A percentile compares a stretch with the other conserved stretches of the same genome.
phyloP scores from a whole-genome alignment of 2,329 filamentous ascomycete species.

The Ascochyta rabiei region DNA sequence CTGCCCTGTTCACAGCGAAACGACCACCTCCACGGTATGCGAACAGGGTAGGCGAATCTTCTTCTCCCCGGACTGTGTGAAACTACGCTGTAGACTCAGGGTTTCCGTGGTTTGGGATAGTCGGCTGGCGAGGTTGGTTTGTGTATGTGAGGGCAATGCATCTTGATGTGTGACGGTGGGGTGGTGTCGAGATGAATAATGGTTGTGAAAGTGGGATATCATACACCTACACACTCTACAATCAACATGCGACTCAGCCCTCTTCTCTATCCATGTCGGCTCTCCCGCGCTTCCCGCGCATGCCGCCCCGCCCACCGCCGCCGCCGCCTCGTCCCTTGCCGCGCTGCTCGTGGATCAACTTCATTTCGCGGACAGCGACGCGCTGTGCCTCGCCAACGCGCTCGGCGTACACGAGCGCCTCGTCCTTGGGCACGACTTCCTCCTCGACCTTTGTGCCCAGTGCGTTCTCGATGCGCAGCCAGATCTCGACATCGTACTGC shows the following conservation, averaged over 20 bases:
- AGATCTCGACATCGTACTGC: constrained; percentile 86
- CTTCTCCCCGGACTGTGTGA: too few species aligned
- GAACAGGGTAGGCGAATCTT: too few species aligned
- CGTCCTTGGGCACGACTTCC: constrained; percentile 75
- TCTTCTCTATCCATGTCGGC: constrained; percentile 80
- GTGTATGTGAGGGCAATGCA: too few species aligned
- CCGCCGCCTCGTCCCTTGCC: constrained; percentile 61
- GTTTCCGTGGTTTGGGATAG: too few species aligned
- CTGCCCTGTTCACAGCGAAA: too few species aligned
- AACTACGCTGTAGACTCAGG: too few species aligned
- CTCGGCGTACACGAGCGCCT: constrained; percentile 80
- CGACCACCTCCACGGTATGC: too few species aligned
- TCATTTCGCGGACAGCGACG: constrained; percentile 80
- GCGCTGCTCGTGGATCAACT: constrained; percentile 73
- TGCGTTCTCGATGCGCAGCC: constrained; percentile 79
- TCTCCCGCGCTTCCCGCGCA: constrained; percentile 54
- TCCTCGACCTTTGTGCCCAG: constrained; percentile 77
- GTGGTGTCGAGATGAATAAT: too few species aligned
- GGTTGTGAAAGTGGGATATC: too few species aligned
- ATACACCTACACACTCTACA: too few species aligned
- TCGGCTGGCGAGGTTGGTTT: too few species aligned
- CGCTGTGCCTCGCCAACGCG: constrained; percentile 85
- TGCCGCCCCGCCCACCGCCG: constrained; percentile 45
- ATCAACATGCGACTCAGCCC: constrained; percentile 52
- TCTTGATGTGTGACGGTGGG: too few species aligned